A percentile compares a stretch with the other conserved stretches of the same genome.
These are phyloP conservation scores for Geosmithia putterillii DNA, from an alignment of 2,329 filamentous ascomycete species.

Conservation along the genomic window DNA sequence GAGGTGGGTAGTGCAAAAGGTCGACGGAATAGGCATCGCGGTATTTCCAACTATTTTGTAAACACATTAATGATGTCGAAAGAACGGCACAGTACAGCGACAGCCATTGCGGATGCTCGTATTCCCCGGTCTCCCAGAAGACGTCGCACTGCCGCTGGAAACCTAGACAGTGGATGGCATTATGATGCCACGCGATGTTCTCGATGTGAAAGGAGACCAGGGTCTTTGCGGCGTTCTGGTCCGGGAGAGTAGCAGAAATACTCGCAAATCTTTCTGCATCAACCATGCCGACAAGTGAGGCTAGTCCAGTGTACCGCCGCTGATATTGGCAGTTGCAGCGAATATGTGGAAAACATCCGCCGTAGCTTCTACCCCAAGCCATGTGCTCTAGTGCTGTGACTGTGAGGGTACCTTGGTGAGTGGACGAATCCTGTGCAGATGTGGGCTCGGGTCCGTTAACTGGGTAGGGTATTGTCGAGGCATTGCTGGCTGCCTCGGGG, in stretches of 20 bases:
- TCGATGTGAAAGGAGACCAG: not conserved
- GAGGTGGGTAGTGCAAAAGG: not conserved
- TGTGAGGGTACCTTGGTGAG: not conserved
- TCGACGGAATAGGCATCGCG: not conserved
- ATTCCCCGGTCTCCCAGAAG: not conserved
- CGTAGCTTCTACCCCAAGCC: slow-evolving; percentile 3
- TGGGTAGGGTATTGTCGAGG: not conserved
- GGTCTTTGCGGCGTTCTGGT: not conserved
- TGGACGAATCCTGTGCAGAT: not conserved
- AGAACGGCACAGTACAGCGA: not conserved
- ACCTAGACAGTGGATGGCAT: not conserved
- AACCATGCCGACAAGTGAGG: not conserved
- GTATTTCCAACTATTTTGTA: not conserved
- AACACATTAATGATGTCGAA: not conserved
- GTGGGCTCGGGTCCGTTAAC: not conserved
- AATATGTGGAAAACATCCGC: not conserved
- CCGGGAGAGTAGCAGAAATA: not conserved
- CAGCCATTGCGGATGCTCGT: not conserved
- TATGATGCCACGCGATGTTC: not conserved
- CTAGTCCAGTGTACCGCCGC: not conserved
- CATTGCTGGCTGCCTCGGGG: not conserved
- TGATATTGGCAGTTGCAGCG: not conserved
- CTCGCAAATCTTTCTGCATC: not conserved
- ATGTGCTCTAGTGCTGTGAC: slow-evolving; percentile 2
- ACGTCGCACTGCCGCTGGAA: not conserved